Base-by-base conservation (phyloP, 75 land plant genomes). In the Pinus taeda region DNA sequence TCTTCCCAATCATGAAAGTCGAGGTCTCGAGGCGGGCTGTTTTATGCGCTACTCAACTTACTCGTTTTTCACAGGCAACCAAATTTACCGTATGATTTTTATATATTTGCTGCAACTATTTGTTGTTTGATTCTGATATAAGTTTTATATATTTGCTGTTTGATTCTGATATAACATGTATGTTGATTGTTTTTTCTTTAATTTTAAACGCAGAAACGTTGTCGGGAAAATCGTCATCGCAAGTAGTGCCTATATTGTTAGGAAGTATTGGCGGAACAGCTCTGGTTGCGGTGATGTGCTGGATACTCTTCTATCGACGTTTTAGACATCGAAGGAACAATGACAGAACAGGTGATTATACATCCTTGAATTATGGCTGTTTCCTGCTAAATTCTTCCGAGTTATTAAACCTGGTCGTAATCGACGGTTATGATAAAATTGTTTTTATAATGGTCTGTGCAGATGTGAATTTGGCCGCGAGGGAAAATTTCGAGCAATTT, bases 11-110 rank as follows among this genome's bases (percentile, higher is more conserved):
- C 57, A 12, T 0, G 83, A 83, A 14, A 81, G 81, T 2, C 77
- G 74, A 67, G 83, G 57, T 3, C 56, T 81, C 15, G 81, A 80
- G 33, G 71, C 83, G 4, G 88, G 88, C 49, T 86, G 88, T 67
- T 83, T 64, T 49, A 4, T 86, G 18, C 74, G 83, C 20, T 86
- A 83, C 76, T 71, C 85, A 2, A 57, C 71, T 49, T 3, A 42
- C 20, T 56, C 74, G 3, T 83, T 79, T 21, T 59, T 59, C 60
- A 20, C 60, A 20, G 22, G 4, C 3, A 59, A 59, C 21, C 21
- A 7, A 15, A 59, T 15, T 59, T 18, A 12, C 12, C 13, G 29
- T 61, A 61, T 9, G n/a, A 45, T 8, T 45, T 45, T 42, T 45
- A 6, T 45, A 45, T 6, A 45, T 6, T 45, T 45, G 7, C 49